Conservation (phyloP, 495 filamentous ascomycete species). For the Daldinia grandis region DNA sequence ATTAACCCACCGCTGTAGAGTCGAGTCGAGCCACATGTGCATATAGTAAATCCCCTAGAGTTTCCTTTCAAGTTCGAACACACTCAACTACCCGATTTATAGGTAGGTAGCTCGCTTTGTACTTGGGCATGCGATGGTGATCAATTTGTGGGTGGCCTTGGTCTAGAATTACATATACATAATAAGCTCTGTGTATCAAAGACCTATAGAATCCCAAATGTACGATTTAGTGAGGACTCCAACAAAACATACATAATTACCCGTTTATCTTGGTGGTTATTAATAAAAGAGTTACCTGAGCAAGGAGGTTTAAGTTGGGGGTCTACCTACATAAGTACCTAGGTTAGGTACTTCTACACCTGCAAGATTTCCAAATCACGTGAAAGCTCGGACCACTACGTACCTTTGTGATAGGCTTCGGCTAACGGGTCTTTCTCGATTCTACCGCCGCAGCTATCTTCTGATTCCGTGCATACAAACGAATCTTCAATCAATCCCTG, state of each 20-base stretch:
- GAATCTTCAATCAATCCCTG: slow-evolving; percentile 33
- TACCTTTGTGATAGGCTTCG: slow-evolving; percentile 18
- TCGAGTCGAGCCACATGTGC: slow-evolving; percentile 56
- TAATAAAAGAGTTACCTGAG: neutral
- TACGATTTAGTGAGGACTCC: neutral
- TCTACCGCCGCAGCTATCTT: slow-evolving; percentile 35
- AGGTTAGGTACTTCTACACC: neutral
- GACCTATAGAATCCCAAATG: neutral
- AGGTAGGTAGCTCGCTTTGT: neutral
- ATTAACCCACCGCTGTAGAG: slow-evolving; percentile 50
- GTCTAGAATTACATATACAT: neutral
- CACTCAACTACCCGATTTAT: neutral
- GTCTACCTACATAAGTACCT: neutral
- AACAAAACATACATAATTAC: neutral
- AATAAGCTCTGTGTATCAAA: neutral
- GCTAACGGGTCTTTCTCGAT: slow-evolving; percentile 46
- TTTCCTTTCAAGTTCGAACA: slow-evolving; percentile 35
- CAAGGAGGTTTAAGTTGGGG: neutral
- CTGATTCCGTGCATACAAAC: slow-evolving; percentile 38
- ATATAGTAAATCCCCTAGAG: slow-evolving; percentile 59
- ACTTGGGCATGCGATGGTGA: neutral
- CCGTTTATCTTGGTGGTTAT: neutral
- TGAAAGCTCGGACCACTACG: slow-evolving; percentile 19
- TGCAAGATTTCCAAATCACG: slow-evolving; percentile 39
- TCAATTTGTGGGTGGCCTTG: neutral